phyloP scores from a whole-genome alignment of 1,139 yeast species.

The Ogataea hybrid region DNA sequence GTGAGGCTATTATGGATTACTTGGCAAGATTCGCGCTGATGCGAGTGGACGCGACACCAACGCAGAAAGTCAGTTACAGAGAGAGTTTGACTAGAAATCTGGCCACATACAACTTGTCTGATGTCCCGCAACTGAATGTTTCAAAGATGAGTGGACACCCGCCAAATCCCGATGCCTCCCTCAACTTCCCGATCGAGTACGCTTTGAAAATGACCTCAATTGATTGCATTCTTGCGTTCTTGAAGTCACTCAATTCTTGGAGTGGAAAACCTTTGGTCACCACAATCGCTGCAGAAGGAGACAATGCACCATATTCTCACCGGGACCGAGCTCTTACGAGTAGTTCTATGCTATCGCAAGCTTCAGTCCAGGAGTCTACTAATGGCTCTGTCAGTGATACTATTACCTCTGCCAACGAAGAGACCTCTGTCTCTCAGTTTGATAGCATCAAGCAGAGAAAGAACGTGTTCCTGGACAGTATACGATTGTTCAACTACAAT shows the following conservation, averaged over 20 bases:
- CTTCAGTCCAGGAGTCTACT: slow-evolving; percentile 23
- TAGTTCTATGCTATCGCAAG: slow-evolving; percentile 15
- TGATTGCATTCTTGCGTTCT: slow-evolving; percentile 75
- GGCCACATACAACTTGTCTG: slow-evolving; percentile 71
- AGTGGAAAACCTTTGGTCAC: slow-evolving; percentile 50
- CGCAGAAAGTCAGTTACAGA: slow-evolving; percentile 63
- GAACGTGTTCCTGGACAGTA: slow-evolving; percentile 75
- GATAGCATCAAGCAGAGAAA: slow-evolving; percentile 83
- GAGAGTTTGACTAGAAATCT: slow-evolving; percentile 61
- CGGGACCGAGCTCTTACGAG: slow-evolving; percentile 22
- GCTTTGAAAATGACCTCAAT: slow-evolving; percentile 82
- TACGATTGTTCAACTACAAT: slow-evolving; percentile 76
- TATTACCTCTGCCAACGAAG: slow-evolving; percentile 29
- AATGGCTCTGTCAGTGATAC: slow-evolving; percentile 17
- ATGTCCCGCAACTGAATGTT: slow-evolving; percentile 74
- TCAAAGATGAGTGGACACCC: slow-evolving; percentile 60
- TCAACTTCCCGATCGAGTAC: slow-evolving; percentile 70
- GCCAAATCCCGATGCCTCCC: slow-evolving; percentile 56
- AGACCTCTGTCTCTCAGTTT: slow-evolving; percentile 72
- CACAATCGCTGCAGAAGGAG: slow-evolving; percentile 5
- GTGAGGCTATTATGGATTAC: slow-evolving; percentile 78
- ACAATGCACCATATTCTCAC: slow-evolving; percentile 3
- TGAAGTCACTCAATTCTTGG: slow-evolving; percentile 84
- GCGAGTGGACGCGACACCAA: slow-evolving; percentile 67
- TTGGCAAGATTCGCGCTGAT: slow-evolving; percentile 71